Evolutionary conservation across 495 filamentous ascomycete genomes (phyloP).

Genomic region (Corynascus novoguineensis): DNA sequence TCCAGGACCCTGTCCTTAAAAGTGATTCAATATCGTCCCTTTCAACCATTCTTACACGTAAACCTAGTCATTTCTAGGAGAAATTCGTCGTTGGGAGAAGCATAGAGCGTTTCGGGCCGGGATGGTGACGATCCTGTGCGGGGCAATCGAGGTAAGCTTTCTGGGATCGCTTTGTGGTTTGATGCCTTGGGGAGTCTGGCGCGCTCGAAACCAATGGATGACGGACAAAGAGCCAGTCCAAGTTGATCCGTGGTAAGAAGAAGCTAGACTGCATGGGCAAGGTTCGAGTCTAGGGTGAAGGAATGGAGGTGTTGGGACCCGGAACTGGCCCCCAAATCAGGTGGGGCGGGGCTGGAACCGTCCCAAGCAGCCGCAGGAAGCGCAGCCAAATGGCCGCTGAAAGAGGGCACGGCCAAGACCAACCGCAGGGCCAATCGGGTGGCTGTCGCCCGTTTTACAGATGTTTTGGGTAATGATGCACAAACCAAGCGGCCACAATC

Average conservation of each 20-base stretch:
- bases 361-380: no score
- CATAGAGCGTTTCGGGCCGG: not conserved
- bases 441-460: not conserved
- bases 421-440: not conserved
- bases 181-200: no score
- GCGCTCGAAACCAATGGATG: no score
- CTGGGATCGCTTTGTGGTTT: no score
- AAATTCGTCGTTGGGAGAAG: not conserved
- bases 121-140: not conserved
- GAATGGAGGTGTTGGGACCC: not conserved
- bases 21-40: slow-evolving; percentile 33
- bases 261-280: not conserved
- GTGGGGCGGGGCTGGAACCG: not conserved
- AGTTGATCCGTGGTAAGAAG: not conserved
- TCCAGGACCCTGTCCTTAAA: slow-evolving; percentile 39
- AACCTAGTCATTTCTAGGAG: not conserved
- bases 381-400: slow-evolving; percentile 1
- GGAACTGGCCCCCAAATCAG: not conserved
- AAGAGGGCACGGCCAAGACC: slow-evolving; percentile 1
- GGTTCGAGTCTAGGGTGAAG: not conserved
- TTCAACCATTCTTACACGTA: slow-evolving; percentile 32
- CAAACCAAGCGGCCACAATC: no score
- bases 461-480: not conserved
- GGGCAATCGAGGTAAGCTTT: not conserved
- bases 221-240: not conserved